These are phyloP conservation scores for Candida boleticola DNA, from an alignment of 805 yeast genomes.

Conservation along the genomic window DNA sequence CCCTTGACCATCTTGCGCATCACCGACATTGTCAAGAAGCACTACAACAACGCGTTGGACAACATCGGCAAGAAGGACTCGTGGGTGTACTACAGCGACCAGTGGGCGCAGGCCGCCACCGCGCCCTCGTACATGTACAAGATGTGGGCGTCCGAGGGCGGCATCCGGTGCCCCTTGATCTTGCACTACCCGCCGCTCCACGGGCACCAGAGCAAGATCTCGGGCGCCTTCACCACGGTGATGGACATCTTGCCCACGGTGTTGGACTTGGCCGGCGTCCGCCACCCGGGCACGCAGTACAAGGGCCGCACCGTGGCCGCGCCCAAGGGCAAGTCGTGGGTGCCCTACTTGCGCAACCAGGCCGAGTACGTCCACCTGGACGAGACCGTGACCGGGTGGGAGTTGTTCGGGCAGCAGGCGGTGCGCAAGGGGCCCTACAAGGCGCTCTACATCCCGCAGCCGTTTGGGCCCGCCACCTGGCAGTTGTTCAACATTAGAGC, in stretches of 20 bases:
- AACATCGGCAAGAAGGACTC: slow-evolving; percentile 50
- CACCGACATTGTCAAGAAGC: slow-evolving; percentile 21
- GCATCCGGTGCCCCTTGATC: slow-evolving; percentile 55
- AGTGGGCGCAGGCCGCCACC: slow-evolving; percentile 65
- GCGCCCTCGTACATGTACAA: slow-evolving; percentile 55
- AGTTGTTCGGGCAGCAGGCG: slow-evolving; percentile 56
- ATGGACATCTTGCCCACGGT: slow-evolving; percentile 62
- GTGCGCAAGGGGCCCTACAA: slow-evolving; percentile 50
- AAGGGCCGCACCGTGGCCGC: slow-evolving; percentile 43
- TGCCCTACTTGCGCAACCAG: slow-evolving; percentile 28
- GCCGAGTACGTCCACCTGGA: slow-evolving; percentile 34
- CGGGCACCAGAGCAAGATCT: slow-evolving; percentile 12
- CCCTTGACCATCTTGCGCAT: slow-evolving; percentile 36
- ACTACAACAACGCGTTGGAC: slow-evolving; percentile 42
- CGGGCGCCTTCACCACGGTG: slow-evolving; percentile 49
- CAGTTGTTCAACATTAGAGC: slow-evolving; percentile 40
- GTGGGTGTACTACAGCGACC: slow-evolving; percentile 51
- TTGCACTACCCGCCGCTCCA: slow-evolving; percentile 41
- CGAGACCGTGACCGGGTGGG: slow-evolving; percentile 54
- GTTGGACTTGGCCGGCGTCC: slow-evolving; percentile 46
- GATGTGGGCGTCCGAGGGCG: slow-evolving; percentile 61
- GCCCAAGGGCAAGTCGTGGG: slow-evolving; percentile 49
- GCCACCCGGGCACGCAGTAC: slow-evolving; percentile 41
- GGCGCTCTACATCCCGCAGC: slow-evolving; percentile 48
- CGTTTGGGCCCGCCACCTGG: slow-evolving; percentile 43